Evolutionary conservation across 805 yeast species (phyloP).

Genomic region (Schwanniomyces yamadae): DNA sequence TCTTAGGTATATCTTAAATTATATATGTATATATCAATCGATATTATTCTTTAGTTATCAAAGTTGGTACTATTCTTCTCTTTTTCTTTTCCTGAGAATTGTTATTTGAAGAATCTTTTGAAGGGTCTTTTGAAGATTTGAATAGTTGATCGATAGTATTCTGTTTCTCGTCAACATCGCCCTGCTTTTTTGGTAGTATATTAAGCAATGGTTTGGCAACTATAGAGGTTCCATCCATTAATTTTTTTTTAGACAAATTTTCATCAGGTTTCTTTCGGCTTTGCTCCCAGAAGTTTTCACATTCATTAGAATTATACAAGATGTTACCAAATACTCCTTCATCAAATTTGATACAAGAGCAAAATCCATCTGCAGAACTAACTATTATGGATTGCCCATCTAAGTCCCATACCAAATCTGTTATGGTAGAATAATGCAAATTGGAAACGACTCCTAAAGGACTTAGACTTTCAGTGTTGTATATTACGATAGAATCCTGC

Average conservation of each 20-base stretch:
- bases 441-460: constrained; percentile 78
- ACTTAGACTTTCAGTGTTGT: constrained; percentile 67
- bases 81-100: constrained; percentile 14
- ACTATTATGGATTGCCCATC: constrained; percentile 72
- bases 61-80: constrained; percentile 36
- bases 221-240: background rate
- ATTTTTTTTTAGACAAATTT: background rate
- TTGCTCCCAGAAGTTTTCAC: constrained; percentile 1
- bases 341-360: constrained; percentile 63
- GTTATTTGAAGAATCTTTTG: background rate
- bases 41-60: constrained; percentile 15
- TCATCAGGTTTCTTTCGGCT: background rate
- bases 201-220: background rate
- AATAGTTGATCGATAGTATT: background rate
- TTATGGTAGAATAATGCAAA: constrained; percentile 83
- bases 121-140: background rate
- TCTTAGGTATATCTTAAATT: background rate
- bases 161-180: background rate
- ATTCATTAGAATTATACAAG: background rate
- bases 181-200: background rate
- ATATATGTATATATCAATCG: constrained; percentile 1
- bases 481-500: constrained; percentile 76
- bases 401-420: constrained; percentile 82
- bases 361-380: constrained; percentile 91
- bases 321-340: constrained; percentile 54